phyloP scores from a whole-genome alignment of 331 rosid genomes.

The Pyrus hybrid region DNA sequence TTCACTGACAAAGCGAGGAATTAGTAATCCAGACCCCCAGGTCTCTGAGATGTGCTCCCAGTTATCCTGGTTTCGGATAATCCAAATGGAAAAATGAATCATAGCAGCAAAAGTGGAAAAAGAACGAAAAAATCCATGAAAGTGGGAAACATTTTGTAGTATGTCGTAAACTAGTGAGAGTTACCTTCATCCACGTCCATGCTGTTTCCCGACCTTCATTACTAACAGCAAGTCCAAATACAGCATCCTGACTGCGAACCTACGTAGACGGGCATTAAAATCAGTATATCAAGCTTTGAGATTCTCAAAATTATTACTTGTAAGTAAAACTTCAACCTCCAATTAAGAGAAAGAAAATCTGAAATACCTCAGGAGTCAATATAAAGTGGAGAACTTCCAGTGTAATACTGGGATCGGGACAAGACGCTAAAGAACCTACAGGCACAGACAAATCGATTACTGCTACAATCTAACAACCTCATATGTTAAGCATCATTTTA shows the following conservation, averaged over 20 bases:
- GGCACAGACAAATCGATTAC: background rate
- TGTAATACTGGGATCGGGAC: conserved; percentile 35
- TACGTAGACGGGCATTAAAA: conserved; percentile 14
- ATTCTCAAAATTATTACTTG: background rate
- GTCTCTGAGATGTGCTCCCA: conserved; percentile 56
- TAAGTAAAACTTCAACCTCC: background rate
- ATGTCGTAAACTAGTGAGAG: too few species aligned
- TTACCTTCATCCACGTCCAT: conserved; percentile 92
- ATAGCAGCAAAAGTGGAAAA: background rate
- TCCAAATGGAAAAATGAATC: background rate
- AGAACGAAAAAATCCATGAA: background rate
- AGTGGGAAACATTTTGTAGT: background rate
- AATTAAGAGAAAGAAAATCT: background rate
- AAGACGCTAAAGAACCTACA: conserved; percentile 48
- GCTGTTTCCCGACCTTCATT: conserved; percentile 72
- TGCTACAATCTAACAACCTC: background rate
- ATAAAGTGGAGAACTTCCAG: conserved; percentile 44
- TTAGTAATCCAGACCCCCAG: conserved; percentile 69
- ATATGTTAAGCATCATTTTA: conserved; percentile 7
- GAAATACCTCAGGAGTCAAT: conserved; percentile 38
- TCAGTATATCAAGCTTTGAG: background rate
- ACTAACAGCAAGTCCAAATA: conserved; percentile 54
- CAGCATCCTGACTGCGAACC: conserved; percentile 94
- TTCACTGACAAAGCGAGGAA: conserved; percentile 64
- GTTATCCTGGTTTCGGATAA: conserved; percentile 40